Percentiles rank a stretch among this genome's conserved stretches.
Conservation (phyloP, 805 yeast genomes). For the Wickerhamiella musiphila region DNA sequence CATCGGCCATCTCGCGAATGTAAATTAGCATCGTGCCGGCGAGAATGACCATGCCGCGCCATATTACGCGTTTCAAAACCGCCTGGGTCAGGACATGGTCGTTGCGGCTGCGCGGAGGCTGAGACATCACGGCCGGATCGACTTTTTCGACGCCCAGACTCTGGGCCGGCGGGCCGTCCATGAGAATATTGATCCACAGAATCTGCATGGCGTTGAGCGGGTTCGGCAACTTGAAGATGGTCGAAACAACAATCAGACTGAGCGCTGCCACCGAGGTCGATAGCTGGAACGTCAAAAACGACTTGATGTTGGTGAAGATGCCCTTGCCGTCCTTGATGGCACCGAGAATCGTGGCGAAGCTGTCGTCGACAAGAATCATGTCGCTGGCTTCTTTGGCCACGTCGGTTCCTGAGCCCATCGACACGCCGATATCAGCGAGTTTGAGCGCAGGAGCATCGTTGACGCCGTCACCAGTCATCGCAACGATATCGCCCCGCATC, state of each 20-base stretch:
- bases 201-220: constrained; percentile 98
- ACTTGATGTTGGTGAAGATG: constrained; percentile 87
- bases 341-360: constrained; percentile 77
- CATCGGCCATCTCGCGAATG: constrained; percentile 64
- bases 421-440: constrained; percentile 87
- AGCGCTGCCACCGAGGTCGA: constrained; percentile 94
- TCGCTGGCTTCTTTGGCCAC: constrained; percentile 98
- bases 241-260: constrained; percentile 71
- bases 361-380: constrained; percentile 94
- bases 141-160: constrained; percentile 95
- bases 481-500: constrained; percentile 79
- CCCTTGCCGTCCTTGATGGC: constrained; percentile 98
- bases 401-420: constrained; percentile 85
- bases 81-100: constrained; percentile 65
- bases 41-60: constrained; percentile 62
- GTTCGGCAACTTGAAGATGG: constrained; percentile 74
- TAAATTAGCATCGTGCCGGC: constrained; percentile 79
- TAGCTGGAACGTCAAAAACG: constrained; percentile 83
- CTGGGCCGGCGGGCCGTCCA: constrained; percentile 99
- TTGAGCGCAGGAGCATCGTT: constrained; percentile 98
- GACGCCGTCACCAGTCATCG: constrained; percentile 99
- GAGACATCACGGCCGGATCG: constrained; percentile 85
- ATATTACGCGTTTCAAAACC: constrained; percentile 54
- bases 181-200: constrained; percentile 87
- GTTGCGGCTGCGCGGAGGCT: constrained; percentile 83